phyloP scores from a whole-genome alignment of 805 yeast species.

The Candida ovalis region DNA sequence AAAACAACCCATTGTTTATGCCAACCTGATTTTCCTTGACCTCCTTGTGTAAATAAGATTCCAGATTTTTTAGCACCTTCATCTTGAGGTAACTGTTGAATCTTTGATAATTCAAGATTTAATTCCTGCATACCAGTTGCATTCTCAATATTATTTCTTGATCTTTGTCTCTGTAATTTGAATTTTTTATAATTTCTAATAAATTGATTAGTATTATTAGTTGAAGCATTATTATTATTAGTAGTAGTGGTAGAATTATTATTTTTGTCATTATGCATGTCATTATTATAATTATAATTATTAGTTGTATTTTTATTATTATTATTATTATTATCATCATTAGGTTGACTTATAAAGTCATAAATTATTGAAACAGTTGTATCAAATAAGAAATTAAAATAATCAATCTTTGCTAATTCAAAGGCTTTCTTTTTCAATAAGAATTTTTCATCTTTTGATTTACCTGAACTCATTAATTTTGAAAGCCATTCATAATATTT shows the following conservation, averaged over 20 bases:
- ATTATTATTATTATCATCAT: not conserved
- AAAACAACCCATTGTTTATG: slow-evolving; percentile 85
- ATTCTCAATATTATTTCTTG: slow-evolving; percentile 17
- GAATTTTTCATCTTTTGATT: slow-evolving; percentile 31
- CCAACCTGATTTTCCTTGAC: slow-evolving; percentile 69
- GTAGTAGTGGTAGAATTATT: not conserved
- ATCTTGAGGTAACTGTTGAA: slow-evolving; percentile 4
- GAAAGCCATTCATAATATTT: slow-evolving; percentile 35
- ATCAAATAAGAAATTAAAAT: slow-evolving; percentile 28
- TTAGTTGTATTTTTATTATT: not conserved
- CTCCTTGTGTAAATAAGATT: slow-evolving; percentile 53
- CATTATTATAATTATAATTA: too few relatives aligned
- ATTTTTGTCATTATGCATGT: not conserved
- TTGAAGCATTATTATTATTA: too few relatives aligned
- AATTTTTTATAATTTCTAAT: slow-evolving; percentile 7
- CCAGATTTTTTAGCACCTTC: slow-evolving; percentile 34
- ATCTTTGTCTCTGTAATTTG: slow-evolving; percentile 16
- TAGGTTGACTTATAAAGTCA: slow-evolving; percentile 13
- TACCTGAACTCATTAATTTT: slow-evolving; percentile 31
- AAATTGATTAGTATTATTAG: slow-evolving; percentile 4
- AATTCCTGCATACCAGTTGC: slow-evolving; percentile 20
- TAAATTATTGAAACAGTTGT: slow-evolving; percentile 17
- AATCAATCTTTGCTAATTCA: slow-evolving; percentile 30
- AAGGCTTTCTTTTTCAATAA: slow-evolving; percentile 28
- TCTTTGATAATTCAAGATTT: slow-evolving; percentile 44